Base-by-base conservation (phyloP, 2,329 filamentous ascomycete genomes). In the Epichloe hybrida region DNA sequence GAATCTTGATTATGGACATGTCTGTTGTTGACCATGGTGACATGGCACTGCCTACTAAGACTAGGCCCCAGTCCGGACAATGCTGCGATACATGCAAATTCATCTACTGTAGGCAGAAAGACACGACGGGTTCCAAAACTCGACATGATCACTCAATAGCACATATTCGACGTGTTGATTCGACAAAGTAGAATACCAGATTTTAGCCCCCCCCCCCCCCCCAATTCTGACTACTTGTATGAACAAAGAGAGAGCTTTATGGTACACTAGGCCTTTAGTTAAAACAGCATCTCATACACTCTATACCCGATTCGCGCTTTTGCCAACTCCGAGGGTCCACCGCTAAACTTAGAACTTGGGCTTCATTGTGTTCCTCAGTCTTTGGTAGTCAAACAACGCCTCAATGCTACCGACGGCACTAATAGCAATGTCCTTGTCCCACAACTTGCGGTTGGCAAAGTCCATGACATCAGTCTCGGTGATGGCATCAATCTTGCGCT, bases 391-490 rank as follows among this genome's bases (percentile, higher is more conserved):
- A 55, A 86, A 77, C 52, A 84, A 69, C 66, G 83, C 91, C 79
- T 97, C 93, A 65, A 97, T 89, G 73, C 81, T 84, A 59, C 93
- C 93, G 58, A 97, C 87, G 36, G 91, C 93, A 67, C 84, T 90
- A 69, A 98, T 79, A 63, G 93, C 93, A 62, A 98, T 76, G 68
- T 98, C 93, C 72, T 91, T 86, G 73, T 98, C 93, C 93, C 93
- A 98, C 55, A 98, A 75, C 75, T 93, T 95, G 71, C 83, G 82
- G 77, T 87, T 85, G 63, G 91, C 91, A 67, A 97, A 98, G 63
- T 86, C 82, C 87, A 96, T 96, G 58, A 98, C 88, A 64, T 97
- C 88, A 78, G 94, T 94, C 72, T 90, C 89, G 58, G 88, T 88
- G 66, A 98, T 91, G 61, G 74, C 77, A 64, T 90, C 84, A 61